Evolutionary conservation across 2,329 filamentous ascomycete genomes (phyloP).

Genomic region (Orbilia quercus): DNA sequence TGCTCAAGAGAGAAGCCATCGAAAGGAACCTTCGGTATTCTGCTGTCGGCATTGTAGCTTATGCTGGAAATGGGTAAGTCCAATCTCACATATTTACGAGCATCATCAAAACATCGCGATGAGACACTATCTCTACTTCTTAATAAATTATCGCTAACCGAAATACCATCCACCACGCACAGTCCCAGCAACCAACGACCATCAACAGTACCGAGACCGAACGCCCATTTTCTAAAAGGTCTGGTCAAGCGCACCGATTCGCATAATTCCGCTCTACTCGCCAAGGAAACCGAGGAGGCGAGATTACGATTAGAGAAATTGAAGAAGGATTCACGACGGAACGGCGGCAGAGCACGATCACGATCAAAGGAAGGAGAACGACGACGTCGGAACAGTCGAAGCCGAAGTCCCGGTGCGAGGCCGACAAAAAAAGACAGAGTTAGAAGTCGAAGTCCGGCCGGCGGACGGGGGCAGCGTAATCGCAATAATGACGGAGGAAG

Average conservation of each 20-base stretch:
- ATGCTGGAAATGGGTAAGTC: conserved; percentile 68
- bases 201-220: conserved; percentile 77
- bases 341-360: conserved; percentile 58
- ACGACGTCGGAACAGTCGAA: conserved; percentile 29
- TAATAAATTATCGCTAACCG: conserved; percentile 7
- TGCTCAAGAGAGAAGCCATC: conserved; percentile 83
- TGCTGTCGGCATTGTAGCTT: conserved; percentile 77
- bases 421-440: conserved; percentile 40
- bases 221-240: conserved; percentile 87
- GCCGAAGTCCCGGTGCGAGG: conserved; percentile 35
- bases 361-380: conserved; percentile 63
- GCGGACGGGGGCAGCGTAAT: conserved; percentile 17
- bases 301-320: conserved; percentile 75
- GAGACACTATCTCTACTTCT: no score
- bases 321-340: conserved; percentile 66
- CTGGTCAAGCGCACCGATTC: conserved; percentile 87
- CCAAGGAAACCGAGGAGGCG: conserved; percentile 84
- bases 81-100: conserved; percentile 9
- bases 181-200: no score
- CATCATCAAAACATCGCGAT: no score
- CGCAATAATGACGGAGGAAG: conserved; percentile 26
- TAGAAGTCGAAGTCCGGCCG: conserved; percentile 34
- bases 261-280: conserved; percentile 87
- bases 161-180: conserved; percentile 17
- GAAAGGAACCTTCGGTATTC: conserved; percentile 79